A percentile compares a stretch with the other conserved stretches of the same genome.
Conservation (phyloP, 2,329 filamentous ascomycete genomes). For the Paradendryphiella salina region DNA sequence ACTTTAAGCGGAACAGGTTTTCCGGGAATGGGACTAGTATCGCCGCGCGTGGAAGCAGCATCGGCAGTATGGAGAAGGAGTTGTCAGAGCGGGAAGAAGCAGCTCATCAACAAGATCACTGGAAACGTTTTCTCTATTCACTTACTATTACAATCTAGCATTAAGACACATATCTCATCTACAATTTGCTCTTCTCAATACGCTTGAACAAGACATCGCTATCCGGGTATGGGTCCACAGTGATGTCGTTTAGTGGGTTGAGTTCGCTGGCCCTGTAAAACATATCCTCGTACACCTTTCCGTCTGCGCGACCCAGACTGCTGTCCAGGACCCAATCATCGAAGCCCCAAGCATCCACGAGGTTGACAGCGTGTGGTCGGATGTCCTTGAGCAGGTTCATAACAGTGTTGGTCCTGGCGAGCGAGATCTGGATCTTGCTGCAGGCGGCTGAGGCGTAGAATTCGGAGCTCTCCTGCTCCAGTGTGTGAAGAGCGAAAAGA, state of each 20-base stretch:
- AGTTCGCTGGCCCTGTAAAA: slow-evolving; percentile 71
- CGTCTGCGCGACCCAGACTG: slow-evolving; percentile 69
- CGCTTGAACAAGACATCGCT: slow-evolving; percentile 64
- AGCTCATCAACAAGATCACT: not conserved
- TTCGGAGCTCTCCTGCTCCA: slow-evolving; percentile 70
- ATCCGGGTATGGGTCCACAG: slow-evolving; percentile 72
- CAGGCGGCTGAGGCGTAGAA: slow-evolving; percentile 72
- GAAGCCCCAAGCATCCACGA: slow-evolving; percentile 77
- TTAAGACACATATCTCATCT: slow-evolving; percentile 3
- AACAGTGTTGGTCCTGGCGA: slow-evolving; percentile 67
- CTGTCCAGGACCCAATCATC: slow-evolving; percentile 78
- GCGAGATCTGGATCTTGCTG: slow-evolving; percentile 71
- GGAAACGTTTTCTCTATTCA: not conserved
- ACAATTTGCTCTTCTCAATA: slow-evolving; percentile 61
- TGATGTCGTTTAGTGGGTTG: slow-evolving; percentile 73
- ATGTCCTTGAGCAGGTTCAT: slow-evolving; percentile 72
- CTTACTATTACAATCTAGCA: slow-evolving; percentile 2
- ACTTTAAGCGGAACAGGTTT: slow-evolving; percentile 1
- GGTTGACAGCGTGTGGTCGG: slow-evolving; percentile 69
- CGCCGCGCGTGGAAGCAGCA: too few species aligned
- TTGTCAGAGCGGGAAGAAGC: not conserved
- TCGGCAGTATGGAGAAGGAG: not conserved
- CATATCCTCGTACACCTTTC: slow-evolving; percentile 77
- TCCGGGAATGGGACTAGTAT: not conserved
- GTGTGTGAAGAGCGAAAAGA: slow-evolving; percentile 65